Conservation (phyloP, 192 early-diverging fungal species). For the Kickxella alabastrina region DNA sequence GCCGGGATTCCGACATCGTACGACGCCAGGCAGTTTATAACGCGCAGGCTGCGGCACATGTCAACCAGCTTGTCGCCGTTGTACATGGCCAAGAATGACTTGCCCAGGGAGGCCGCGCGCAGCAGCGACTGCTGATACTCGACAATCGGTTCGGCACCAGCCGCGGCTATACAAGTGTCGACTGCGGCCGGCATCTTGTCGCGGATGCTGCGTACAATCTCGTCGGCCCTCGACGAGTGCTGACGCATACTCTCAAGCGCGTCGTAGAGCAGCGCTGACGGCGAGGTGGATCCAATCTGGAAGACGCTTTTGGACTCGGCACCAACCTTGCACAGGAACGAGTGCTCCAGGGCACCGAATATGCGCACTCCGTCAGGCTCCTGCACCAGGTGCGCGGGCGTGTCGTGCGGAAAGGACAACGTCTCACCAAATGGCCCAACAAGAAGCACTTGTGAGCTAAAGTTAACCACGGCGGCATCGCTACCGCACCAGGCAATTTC, state of each 20-base stretch:
- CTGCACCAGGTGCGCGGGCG: slow-evolving; percentile 75
- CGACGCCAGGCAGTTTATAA: slow-evolving; percentile 84
- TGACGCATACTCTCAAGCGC: slow-evolving; percentile 68
- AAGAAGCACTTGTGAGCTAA: slow-evolving; percentile 78
- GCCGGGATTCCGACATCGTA: slow-evolving; percentile 87
- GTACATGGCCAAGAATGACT: slow-evolving; percentile 84
- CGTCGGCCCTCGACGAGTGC: slow-evolving; percentile 80
- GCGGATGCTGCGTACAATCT: slow-evolving; percentile 86
- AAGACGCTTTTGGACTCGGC: slow-evolving; percentile 61
- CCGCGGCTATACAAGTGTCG: slow-evolving; percentile 87
- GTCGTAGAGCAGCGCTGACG: slow-evolving; percentile 90
- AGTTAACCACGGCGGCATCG: slow-evolving; percentile 86
- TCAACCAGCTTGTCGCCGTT: slow-evolving; percentile 82
- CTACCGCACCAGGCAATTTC: slow-evolving; percentile 78
- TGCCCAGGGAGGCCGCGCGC: slow-evolving; percentile 89
- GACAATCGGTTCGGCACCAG: slow-evolving; percentile 78
- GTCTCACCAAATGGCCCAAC: slow-evolving; percentile 89
- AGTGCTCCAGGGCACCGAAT: slow-evolving; percentile 76
- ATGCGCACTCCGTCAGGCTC: slow-evolving; percentile 93
- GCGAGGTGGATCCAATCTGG: slow-evolving; percentile 89
- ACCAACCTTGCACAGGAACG: slow-evolving; percentile 79
- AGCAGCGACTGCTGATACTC: slow-evolving; percentile 73
- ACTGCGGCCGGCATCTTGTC: slow-evolving; percentile 80
- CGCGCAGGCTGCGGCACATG: slow-evolving; percentile 79
- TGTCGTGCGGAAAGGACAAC: slow-evolving; percentile 60